Base-by-base conservation (phyloP, 805 yeast species). In the Zygoascus ofunaensis region DNA sequence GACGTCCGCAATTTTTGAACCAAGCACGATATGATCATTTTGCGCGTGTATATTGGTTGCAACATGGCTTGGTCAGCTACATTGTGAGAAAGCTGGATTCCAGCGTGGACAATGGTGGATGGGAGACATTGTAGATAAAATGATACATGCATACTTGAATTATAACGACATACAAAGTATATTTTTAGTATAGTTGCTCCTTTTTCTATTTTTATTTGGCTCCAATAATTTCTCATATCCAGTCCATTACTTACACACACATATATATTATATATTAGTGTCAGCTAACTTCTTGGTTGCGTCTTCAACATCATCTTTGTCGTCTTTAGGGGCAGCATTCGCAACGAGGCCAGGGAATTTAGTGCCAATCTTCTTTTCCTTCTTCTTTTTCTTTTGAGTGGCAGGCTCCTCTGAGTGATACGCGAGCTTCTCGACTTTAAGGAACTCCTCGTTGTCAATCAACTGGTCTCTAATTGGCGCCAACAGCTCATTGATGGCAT, bases 71-170 rank as follows among this genome's bases (percentile, higher is more conserved):
- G 2, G 81, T 86, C 3, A 86, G 85, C 53, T 70, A 72, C 37
- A 79, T 89, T 28, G 87, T 87, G 1, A 70, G 97, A 50, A 79
- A 79, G 51, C 70, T 90, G 14, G 97, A 90, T 54, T 77, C 81
- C 34, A 75, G 74, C 5, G 63, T 81, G 28, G 97, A 90, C 61
- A 76, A 82, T 33, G 98, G 98, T 5, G 98, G 98, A 0, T 90
- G 98, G 98, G 92, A 83, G 54, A 84, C 92, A 1, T 65, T 83
- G 49, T 86, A 65, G 60, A 26, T 23, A n/a, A 7, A 26, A 12
- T 8, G 30, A 22, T 23, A 20, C 34, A 41, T 21, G 17, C 37
- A 28, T 5, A 15, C 34, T 30, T 23, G 17, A 10, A 38, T 7
- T 28, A 12, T 28, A 28, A 12, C 14, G 14, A 12, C 33, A 12